Conservation (phyloP, 2,329 filamentous ascomycete species). For the Epichloe sp. region DNA sequence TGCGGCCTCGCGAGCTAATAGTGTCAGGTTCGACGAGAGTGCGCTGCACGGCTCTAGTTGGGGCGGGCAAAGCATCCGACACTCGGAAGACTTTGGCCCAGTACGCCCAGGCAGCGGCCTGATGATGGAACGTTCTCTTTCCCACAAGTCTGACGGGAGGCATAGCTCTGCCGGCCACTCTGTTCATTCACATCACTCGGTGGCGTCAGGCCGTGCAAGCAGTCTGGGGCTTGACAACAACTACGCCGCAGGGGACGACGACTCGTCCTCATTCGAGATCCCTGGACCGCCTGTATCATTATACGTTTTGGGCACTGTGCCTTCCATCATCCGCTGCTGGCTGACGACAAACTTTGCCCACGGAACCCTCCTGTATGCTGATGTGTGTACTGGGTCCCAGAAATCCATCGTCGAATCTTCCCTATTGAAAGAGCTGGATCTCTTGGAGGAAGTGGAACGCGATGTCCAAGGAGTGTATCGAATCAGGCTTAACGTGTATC, state of each 20-base stretch:
- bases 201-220: conserved; percentile 67
- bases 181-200: conserved; percentile 53
- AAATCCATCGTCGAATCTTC: conserved; percentile 68
- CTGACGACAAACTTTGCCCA: conserved; percentile 83
- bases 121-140: conserved; percentile 82
- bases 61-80: conserved; percentile 62
- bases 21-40: conserved; percentile 93
- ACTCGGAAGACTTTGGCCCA: conserved; percentile 71
- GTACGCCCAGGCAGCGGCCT: conserved; percentile 68
- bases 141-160: conserved; percentile 89
- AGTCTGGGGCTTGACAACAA: conserved; percentile 74
- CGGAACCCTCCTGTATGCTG: conserved; percentile 77
- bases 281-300: conserved; percentile 71
- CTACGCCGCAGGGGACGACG: conserved; percentile 45
- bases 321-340: conserved; percentile 93
- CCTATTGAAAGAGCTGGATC: conserved; percentile 60
- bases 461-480: conserved; percentile 52
- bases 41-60: conserved; percentile 80
- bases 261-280: conserved; percentile 57
- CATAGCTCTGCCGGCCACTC: conserved; percentile 89
- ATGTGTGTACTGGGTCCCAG: conserved; percentile 83
- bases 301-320: conserved; percentile 76
- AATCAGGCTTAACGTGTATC: conserved; percentile 70
- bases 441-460: conserved; percentile 52
- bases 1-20: conserved; percentile 84